phyloP scores from a whole-genome alignment of 371 early-diverging fungal genomes.

The Haplosporangium sp. region DNA sequence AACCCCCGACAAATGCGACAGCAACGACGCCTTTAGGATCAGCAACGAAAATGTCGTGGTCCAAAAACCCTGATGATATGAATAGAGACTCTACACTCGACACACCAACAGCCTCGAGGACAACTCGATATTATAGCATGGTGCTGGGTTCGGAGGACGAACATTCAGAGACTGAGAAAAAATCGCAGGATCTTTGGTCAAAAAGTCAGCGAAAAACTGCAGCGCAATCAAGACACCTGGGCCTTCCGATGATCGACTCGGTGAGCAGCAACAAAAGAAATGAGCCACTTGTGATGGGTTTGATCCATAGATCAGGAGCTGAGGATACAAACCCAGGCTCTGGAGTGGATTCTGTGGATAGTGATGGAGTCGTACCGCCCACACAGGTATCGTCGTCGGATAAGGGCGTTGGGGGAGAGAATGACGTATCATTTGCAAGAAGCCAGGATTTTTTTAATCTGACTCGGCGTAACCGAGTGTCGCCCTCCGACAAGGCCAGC shows the following conservation, averaged over 20 bases:
- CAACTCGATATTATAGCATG: slow-evolving; percentile 34
- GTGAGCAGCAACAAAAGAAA: background rate
- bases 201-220: background rate
- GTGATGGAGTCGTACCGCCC: no score
- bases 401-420: no score
- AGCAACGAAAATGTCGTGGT: slow-evolving; percentile 39
- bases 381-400: no score
- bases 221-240: slow-evolving; percentile 17
- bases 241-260: slow-evolving; percentile 13
- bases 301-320: no score
- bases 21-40: slow-evolving; percentile 9
- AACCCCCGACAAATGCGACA: background rate
- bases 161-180: slow-evolving; percentile 16
- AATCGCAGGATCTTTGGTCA: background rate
- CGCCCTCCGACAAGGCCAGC: background rate
- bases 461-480: background rate
- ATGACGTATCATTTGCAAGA: background rate
- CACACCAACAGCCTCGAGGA: slow-evolving; percentile 39
- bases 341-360: no score
- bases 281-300: no score
- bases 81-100: slow-evolving; percentile 38
- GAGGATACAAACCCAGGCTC: no score
- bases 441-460: slow-evolving; percentile 9
- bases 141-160: slow-evolving; percentile 43
- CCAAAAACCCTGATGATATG: slow-evolving; percentile 25